These are phyloP conservation scores for Hericium coralloides DNA, from an alignment of 768 basidiomycete genomes.

Conservation along the genomic window DNA sequence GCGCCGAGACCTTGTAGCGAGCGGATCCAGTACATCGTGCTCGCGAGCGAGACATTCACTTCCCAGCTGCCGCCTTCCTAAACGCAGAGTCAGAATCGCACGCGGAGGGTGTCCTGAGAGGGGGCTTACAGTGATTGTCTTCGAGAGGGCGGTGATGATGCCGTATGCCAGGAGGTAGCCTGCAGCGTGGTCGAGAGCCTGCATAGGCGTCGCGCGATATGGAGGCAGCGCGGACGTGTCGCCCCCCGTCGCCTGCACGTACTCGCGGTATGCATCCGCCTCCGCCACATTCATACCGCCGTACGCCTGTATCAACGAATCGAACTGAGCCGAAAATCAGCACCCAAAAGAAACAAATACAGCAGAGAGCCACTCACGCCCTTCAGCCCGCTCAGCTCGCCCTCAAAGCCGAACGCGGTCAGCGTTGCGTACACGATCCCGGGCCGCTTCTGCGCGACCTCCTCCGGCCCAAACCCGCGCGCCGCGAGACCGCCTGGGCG, in stretches of 20 bases:
- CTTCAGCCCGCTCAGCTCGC: slow-evolving; percentile 43
- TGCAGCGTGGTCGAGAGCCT: slow-evolving; percentile 51
- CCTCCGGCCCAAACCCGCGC: slow-evolving; percentile 39
- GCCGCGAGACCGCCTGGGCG: slow-evolving; percentile 39
- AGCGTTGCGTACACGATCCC: slow-evolving; percentile 48
- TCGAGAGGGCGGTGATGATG: slow-evolving; percentile 45
- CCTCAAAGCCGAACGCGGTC: slow-evolving; percentile 49
- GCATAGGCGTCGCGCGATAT: slow-evolving; percentile 39
- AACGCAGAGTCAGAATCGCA: background rate
- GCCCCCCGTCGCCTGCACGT: slow-evolving; percentile 10
- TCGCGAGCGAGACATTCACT: slow-evolving; percentile 49
- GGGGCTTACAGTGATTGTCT: slow-evolving; percentile 35
- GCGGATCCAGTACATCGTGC: slow-evolving; percentile 47
- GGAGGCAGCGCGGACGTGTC: slow-evolving; percentile 15
- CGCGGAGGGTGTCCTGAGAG: background rate
- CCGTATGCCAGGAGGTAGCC: slow-evolving; percentile 54
- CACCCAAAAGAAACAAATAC: background rate
- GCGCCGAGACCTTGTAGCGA: slow-evolving; percentile 38
- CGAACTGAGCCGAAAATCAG: slow-evolving; percentile 33
- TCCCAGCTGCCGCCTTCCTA: slow-evolving; percentile 57
- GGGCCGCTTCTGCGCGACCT: slow-evolving; percentile 29
- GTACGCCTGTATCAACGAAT: slow-evolving; percentile 56
- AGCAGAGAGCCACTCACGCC: slow-evolving; percentile 29
- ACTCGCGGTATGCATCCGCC: slow-evolving; percentile 35
- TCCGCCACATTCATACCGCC: slow-evolving; percentile 54